phyloP scores from a whole-genome alignment of 495 filamentous ascomycete genomes.

The Talaromyces liani region DNA sequence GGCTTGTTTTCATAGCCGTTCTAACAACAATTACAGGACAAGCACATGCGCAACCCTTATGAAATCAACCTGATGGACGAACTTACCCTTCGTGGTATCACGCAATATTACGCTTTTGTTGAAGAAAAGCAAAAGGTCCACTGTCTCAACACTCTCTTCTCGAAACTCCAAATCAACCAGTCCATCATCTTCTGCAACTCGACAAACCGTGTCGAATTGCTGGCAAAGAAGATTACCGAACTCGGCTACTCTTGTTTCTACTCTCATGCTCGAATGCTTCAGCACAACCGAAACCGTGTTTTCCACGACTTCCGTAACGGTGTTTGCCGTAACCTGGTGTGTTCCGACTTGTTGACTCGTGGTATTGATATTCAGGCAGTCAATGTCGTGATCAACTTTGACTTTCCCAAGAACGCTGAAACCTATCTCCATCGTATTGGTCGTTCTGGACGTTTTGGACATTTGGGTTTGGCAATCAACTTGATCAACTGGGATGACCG shows the following conservation, averaged over 20 bases:
- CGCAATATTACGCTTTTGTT: slow-evolving; percentile 98
- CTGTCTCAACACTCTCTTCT: slow-evolving; percentile 97
- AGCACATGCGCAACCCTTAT: slow-evolving; percentile 91
- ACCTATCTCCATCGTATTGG: slow-evolving; percentile 99
- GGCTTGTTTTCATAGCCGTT: slow-evolving; percentile 6
- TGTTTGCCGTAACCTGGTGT: slow-evolving; percentile 94
- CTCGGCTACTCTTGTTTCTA: slow-evolving; percentile 99
- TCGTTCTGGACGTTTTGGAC: slow-evolving; percentile 92
- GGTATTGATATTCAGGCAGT: slow-evolving; percentile 99
- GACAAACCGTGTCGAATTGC: slow-evolving; percentile 91
- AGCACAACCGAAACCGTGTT: slow-evolving; percentile 92
- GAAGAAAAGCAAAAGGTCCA: slow-evolving; percentile 99
- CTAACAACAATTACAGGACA: slow-evolving; percentile 48
- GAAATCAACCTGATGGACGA: slow-evolving; percentile 99
- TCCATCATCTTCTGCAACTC: slow-evolving; percentile 99
- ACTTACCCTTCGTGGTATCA: slow-evolving; percentile 94
- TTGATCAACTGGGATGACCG: slow-evolving; percentile 99
- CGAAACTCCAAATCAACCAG: slow-evolving; percentile 98
- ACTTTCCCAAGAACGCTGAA: slow-evolving; percentile 99
- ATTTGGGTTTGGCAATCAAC: slow-evolving; percentile 96
- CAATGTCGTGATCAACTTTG: slow-evolving; percentile 99
- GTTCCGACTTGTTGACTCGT: slow-evolving; percentile 93
- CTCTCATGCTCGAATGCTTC: slow-evolving; percentile 97
- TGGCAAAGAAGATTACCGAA: slow-evolving; percentile 99
- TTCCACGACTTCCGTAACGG: slow-evolving; percentile 99